These are phyloP conservation scores for Lentinula sp. DNA, from an alignment of 768 basidiomycete species.

Conservation along the genomic window DNA sequence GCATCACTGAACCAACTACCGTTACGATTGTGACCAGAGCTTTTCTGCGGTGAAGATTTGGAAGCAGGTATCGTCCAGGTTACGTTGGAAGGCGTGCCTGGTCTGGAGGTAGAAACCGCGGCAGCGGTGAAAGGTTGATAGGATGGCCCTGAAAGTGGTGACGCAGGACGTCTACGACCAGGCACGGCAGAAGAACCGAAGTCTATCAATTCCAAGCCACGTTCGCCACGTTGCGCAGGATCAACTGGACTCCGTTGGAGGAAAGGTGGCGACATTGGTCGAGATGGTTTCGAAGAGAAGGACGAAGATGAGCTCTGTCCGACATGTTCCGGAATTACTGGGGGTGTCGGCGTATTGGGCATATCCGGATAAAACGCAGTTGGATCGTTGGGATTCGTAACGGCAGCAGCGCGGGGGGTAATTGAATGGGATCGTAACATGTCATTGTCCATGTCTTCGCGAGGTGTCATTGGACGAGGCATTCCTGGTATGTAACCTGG, in stretches of 20 bases:
- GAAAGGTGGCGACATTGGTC: slow-evolving; percentile 48
- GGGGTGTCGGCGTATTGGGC: neutral
- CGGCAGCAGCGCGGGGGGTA: slow-evolving; percentile 77
- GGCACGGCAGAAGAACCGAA: slow-evolving; percentile 47
- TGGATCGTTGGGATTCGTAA: slow-evolving; percentile 33
- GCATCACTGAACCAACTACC: slow-evolving; percentile 52
- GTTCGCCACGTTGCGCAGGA: slow-evolving; percentile 28
- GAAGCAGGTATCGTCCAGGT: slow-evolving; percentile 50
- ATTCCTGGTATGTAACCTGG: slow-evolving; percentile 89
- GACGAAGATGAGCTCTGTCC: slow-evolving; percentile 57
- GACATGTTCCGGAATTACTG: slow-evolving; percentile 26
- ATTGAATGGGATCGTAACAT: slow-evolving; percentile 67
- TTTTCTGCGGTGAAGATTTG: slow-evolving; percentile 22
- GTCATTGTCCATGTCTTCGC: slow-evolving; percentile 61
- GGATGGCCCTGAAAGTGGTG: slow-evolving; percentile 56
- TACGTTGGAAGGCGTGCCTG: slow-evolving; percentile 66
- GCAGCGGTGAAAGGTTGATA: slow-evolving; percentile 58
- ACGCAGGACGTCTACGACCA: slow-evolving; percentile 60
- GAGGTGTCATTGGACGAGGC: slow-evolving; percentile 90
- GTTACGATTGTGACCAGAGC: slow-evolving; percentile 43
- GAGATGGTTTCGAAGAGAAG: slow-evolving; percentile 34
- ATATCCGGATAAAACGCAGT: slow-evolving; percentile 29
- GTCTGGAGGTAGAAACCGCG: slow-evolving; percentile 49
- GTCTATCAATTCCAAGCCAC: slow-evolving; percentile 29
- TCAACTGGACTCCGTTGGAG: slow-evolving; percentile 55